Base-by-base conservation (phyloP, 495 filamentous ascomycete genomes). In the Bacidia rubella region DNA sequence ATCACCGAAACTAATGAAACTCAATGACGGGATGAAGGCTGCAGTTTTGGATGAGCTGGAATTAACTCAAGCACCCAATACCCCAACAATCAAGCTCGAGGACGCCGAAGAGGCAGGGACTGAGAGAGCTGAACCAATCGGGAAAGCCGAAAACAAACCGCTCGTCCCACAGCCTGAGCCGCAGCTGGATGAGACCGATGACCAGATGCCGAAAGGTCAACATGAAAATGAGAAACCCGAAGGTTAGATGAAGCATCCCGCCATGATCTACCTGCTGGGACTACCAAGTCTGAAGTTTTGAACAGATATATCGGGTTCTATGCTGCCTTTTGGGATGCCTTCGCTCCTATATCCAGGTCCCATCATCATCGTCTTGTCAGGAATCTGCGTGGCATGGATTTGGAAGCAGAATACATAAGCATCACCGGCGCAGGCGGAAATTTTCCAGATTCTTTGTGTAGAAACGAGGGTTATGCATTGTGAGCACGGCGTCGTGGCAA, bases 1-100 rank as follows among this genome's bases (percentile, higher is more conserved):
- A n/a, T 55, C 52, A 19, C 52, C 52, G 21, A 52, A 55, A n/a
- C 35, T 57, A 23, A 40, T 45, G 42, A 52, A 54, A 52, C 46
- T 53, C 44, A 50, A 54, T 45, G 49, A 45, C 32, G 53, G 52
- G 5, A 53, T 48, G 25, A 51, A 57, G 35, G 48, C 51, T 47
- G 24, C 51, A 17, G 40, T 47, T 3, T 19, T 32, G 15, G 49
- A 40, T 29, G 53, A 56, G 42, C 29, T 19, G 25, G 44, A 47
- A 15, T 32, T 54, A 17, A 42, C n/a, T 44, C 45, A 49, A 32
- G 49, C 12, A 23, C 46, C 45, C 12, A 41, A 43, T 19, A 32
- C 25, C 11, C 25, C 25, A 11, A 51, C 21, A 20, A 32, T 48
- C 41, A 42, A 32, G 26, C 32, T 50, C 21, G 4, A 11, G 26